Conservation (phyloP, 495 filamentous ascomycete genomes). For the Bathelium albidoporum region DNA sequence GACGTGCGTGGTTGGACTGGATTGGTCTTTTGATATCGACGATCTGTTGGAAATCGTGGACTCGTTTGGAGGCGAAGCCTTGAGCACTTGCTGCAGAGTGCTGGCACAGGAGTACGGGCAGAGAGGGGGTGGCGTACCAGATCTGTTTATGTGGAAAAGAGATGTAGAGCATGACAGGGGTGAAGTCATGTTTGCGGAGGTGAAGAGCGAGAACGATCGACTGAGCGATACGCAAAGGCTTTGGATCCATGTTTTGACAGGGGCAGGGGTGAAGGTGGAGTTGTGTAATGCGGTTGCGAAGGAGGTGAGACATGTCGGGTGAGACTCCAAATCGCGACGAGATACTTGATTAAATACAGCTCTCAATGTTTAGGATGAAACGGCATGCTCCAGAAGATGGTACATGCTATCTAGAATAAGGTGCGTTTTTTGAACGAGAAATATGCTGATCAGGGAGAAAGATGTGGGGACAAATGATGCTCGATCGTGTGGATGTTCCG, state of each 20-base stretch:
- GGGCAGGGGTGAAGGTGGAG: conserved; percentile 76
- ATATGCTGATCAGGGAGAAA: too few relatives aligned
- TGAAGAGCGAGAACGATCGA: conserved; percentile 91
- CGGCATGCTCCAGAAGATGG: too few relatives aligned
- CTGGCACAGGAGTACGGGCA: conserved; percentile 88
- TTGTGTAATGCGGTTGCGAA: conserved; percentile 78
- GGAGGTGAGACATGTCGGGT: conserved; percentile 41
- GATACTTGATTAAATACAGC: too few relatives aligned
- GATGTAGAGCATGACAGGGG: conserved; percentile 26
- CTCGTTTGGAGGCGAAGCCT: conserved; percentile 68
- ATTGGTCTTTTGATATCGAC: conserved; percentile 78
- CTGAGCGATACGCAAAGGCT: conserved; percentile 92
- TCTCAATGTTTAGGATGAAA: too few relatives aligned
- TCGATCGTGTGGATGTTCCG: too few relatives aligned
- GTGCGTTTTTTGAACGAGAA: too few relatives aligned
- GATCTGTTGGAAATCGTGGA: conserved; percentile 72
- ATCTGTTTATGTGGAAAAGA: conserved; percentile 76
- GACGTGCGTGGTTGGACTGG: conserved; percentile 78
- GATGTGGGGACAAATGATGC: too few relatives aligned
- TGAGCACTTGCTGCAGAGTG: conserved; percentile 80
- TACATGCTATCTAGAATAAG: too few relatives aligned
- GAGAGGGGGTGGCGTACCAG: conserved; percentile 79
- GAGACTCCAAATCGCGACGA: too few relatives aligned
- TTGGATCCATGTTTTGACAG: conserved; percentile 88
- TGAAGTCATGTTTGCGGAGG: conserved; percentile 77